Evolutionary conservation across 495 filamentous ascomycete genomes (phyloP).

Genomic region (Trichoderma gamsii): DNA sequence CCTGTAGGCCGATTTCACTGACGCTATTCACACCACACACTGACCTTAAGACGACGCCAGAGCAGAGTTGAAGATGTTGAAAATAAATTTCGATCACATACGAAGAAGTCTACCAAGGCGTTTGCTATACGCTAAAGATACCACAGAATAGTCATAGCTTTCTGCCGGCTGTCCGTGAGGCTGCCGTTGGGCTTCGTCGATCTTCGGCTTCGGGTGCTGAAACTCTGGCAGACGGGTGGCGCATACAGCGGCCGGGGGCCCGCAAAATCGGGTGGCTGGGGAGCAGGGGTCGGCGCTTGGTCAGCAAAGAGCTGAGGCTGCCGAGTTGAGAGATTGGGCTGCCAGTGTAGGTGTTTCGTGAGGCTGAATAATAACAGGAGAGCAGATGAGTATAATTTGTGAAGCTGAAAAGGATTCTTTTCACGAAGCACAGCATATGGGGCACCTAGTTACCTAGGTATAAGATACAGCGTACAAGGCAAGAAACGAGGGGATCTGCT

Average conservation of each 20-base stretch:
- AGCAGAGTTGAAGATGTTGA: background rate
- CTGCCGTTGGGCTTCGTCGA: background rate
- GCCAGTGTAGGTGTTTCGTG: background rate
- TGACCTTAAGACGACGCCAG: background rate
- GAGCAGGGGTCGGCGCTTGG: background rate
- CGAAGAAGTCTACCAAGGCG: too few relatives aligned
- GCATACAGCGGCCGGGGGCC: slow-evolving; percentile 4
- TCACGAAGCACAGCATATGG: background rate
- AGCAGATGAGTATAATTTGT: background rate
- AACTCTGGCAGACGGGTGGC: slow-evolving; percentile 8
- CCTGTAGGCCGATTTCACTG: background rate
- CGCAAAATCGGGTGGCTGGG: slow-evolving; percentile 13
- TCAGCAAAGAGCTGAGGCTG: background rate
- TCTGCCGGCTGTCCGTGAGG: background rate
- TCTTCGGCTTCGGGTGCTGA: slow-evolving; percentile 2
- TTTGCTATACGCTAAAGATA: background rate
- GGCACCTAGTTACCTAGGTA: background rate
- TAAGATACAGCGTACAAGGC: too few relatives aligned
- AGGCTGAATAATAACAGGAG: background rate
- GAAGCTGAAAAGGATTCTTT: background rate
- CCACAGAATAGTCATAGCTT: background rate
- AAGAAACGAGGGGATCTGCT: background rate
- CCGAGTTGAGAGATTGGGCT: background rate
- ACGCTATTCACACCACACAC: background rate
- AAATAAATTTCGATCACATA: too few relatives aligned